Evolutionary conservation across 1,139 yeast species (phyloP), one percentile per base, ranked within the genome.

Genomic region (Nakaseomyces bracarensis): DNA sequence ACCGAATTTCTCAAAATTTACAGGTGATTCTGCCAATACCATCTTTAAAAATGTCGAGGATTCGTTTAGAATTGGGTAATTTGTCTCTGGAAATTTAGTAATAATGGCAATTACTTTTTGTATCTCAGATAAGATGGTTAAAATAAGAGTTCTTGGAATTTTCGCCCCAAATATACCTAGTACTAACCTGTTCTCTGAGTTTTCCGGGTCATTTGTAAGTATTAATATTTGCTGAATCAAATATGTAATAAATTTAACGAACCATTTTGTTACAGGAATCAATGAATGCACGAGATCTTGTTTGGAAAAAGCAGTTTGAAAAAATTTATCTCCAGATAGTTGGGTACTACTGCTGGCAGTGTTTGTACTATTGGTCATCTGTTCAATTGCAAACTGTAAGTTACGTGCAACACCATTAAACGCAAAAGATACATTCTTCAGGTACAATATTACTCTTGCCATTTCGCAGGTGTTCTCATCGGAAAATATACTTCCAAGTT

Each of bases 361-460:
- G 16, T 39, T 33, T 6, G 29, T 25, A 31, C 49, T 49, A 34
- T 48, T 51, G 29, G 47, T 54, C 40, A 59, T 41, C 43, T 57
- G 63, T 40, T 58, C 60, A 14, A 57, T 55, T 13, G 64, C 63
- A 44, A 59, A 59, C 39, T 60, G 64, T 13, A 61, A 51, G 41
- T 61, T 61, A 13, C 65, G 50, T 13, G 64, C 55, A 9, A 61
- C 65, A 20, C 64, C 64, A 40, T 57, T 58, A 38, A 61, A 58
- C 9, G 65, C 63, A 45, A 61, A 58, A 21, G 56, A 48, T 7
- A 59, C 61, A 43, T 60, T 60, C 43, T 63, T 57, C 39, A 60
- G 41, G 26, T 54, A 54, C 46, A 61, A 46, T 3, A 58, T 49
- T 8, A 58, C 49, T 38, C 64, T 53, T 7, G 63, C 61, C 59